These are phyloP conservation scores for Arabidopsis thaliana DNA, from an alignment of 345 rosid genomes.

Conservation along the genomic window TAIR10.1 NC_003075.7:15381001-15381500, in stretches of 20 bases:
- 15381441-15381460: conserved; percentile 1
- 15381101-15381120: too few relatives aligned
- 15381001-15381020: too few relatives aligned
- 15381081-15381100: too few relatives aligned
- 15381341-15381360: not conserved
- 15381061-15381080: too few relatives aligned
- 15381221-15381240: not conserved
- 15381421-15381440: not conserved
- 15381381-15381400: conserved; percentile 1
- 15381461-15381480: conserved; percentile 49
- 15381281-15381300: not conserved
- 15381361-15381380: not conserved
- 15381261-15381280: not conserved
- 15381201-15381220: not conserved
- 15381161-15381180: too few relatives aligned
- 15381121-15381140: too few relatives aligned
- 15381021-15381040: too few relatives aligned
- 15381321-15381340: not conserved
- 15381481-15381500: conserved; percentile 45
- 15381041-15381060: too few relatives aligned
- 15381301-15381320: not conserved
- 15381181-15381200: too few relatives aligned
- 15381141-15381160: too few relatives aligned
- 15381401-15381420: conserved; percentile 2
- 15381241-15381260: not conserved